Evolutionary conservation across 495 filamentous ascomycete genomes (phyloP).

Genomic region (Neurospora sp.): DNA sequence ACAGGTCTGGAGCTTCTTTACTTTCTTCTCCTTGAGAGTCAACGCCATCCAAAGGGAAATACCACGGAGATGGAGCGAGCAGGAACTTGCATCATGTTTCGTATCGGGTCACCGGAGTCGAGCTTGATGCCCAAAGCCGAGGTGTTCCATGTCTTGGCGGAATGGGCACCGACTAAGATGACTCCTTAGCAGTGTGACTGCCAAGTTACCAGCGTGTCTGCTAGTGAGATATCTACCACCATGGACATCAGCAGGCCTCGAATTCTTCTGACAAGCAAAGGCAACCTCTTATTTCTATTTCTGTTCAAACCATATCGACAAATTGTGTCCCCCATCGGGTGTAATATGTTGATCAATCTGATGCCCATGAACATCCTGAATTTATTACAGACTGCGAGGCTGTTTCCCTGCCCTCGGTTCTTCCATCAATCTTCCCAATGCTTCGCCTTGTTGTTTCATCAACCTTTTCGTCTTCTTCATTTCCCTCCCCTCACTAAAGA

Average conservation of each 20-base stretch:
- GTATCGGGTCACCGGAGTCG: neutral
- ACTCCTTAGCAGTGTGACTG: neutral
- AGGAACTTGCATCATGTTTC: neutral
- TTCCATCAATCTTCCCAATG: neutral
- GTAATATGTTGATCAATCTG: neutral
- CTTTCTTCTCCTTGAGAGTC: neutral
- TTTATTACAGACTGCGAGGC: neutral
- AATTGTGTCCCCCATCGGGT: no score
- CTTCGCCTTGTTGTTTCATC: neutral
- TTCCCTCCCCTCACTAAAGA: neutral
- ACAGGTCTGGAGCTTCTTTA: neutral
- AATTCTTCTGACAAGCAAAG: neutral
- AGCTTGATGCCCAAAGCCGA: neutral
- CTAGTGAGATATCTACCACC: neutral
- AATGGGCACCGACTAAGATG: neutral
- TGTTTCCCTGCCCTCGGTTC: neutral
- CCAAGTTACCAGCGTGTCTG: neutral
- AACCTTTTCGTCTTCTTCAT: neutral
- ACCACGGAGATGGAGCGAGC: neutral
- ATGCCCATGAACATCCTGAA: neutral
- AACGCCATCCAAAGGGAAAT: neutral
- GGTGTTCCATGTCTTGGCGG: neutral
- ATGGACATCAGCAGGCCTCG: neutral
- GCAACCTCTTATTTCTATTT: neutral
- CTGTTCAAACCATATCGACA: neutral